A percentile compares a stretch with the other conserved stretches of the same genome.
phyloP scores from a whole-genome alignment of 83 land plant genomes.

The Larix sibirica region DNA sequence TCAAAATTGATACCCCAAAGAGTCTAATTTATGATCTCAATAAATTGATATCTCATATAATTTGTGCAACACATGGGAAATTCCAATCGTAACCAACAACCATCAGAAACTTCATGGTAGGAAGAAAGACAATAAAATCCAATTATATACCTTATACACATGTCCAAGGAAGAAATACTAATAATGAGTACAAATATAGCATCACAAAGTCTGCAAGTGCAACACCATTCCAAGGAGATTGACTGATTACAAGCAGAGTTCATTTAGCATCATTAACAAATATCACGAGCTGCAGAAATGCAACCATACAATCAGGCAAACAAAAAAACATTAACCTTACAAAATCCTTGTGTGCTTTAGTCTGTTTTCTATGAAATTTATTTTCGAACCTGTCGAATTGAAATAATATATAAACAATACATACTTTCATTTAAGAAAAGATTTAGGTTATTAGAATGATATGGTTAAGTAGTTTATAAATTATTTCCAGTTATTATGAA shows the following conservation, averaged over 20 bases:
- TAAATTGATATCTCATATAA: not conserved
- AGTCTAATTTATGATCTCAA: not conserved
- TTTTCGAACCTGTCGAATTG: not conserved
- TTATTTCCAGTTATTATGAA: not conserved
- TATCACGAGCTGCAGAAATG: slow-evolving; percentile 57
- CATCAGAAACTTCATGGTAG: too few relatives aligned
- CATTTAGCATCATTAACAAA: slow-evolving; percentile 66
- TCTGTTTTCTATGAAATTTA: not conserved
- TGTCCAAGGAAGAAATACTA: slow-evolving; percentile 54
- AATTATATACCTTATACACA: slow-evolving; percentile 53
- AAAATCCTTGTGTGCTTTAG: not conserved
- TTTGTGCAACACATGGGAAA: too few relatives aligned
- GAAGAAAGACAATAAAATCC: too few relatives aligned
- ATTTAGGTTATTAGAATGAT: too few relatives aligned
- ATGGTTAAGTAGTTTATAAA: too few relatives aligned
- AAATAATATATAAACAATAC: not conserved
- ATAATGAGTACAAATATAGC: slow-evolving; percentile 70
- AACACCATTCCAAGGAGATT: slow-evolving; percentile 74
- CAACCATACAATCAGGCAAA: slow-evolving; percentile 1
- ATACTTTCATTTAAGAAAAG: not conserved
- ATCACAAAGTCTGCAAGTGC: slow-evolving; percentile 70
- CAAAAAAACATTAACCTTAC: not conserved
- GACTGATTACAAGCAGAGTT: slow-evolving; percentile 43
- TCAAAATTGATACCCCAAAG: not conserved
- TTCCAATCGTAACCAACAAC: too few relatives aligned